Base-by-base conservation (phyloP, 768 basidiomycete genomes). In the Calocybe gangraenosa region DNA sequence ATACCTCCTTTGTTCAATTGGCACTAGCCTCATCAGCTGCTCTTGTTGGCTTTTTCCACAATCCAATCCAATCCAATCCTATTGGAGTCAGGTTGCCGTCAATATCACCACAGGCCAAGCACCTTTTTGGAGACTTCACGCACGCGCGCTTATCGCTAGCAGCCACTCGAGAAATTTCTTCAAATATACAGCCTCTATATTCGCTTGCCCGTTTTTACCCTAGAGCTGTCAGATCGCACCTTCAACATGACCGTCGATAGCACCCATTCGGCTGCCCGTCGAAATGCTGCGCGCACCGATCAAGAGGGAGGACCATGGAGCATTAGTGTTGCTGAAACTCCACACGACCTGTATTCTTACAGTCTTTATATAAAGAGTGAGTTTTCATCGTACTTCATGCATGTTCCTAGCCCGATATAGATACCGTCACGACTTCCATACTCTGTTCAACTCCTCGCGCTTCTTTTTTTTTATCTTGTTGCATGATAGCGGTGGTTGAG, bases 311-410 rank as follows among this genome's bases (percentile, higher is more conserved):
- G 25, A 28, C 87, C 81, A 18, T 93, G 91, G 91, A 81, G 81
- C 57, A 80, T 93, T 60, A 88, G 86, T 62, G 88, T 92, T 52
- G 91, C 91, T 51, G 87, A 91, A 70, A 84, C 81, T 42, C 86
- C 86, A 18, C 77, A 88, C 62, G 83, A 87, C 65, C 61, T 81
- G 37, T 70, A 74, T 52, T 78, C 81, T 7, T 92, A 84, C 70
- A 84, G 78, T 60, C 76, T 92, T 59, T 92, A 92, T 73, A 81
- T 92, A 67, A 92, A 91, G 77, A 92, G 90, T 92, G 65, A 73
- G 87, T 79, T 39, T 40, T 44, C 25, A n/a, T n/a, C n/a, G n/a
- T 52, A 56, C 58, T 53, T 59, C 48, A 46, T 48, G 58, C 55
- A 44, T 51, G 45, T 15, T 14, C 31, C 42, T 38, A 20, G 40